Percentiles rank a stretch among this genome's conserved stretches.
phyloP scores from a whole-genome alignment of 345 rosid genomes.

The Syzygium grande region DNA sequence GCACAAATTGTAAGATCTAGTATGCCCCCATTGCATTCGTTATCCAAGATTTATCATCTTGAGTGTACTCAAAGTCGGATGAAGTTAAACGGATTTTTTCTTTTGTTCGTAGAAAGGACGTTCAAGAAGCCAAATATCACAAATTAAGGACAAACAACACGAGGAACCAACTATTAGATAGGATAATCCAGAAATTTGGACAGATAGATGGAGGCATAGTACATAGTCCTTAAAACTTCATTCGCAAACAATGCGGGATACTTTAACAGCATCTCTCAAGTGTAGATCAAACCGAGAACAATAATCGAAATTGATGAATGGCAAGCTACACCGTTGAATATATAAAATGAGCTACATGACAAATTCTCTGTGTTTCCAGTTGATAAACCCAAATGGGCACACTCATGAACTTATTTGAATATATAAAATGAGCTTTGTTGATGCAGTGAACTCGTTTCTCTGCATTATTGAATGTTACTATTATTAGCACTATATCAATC shows the following conservation, averaged over 20 bases:
- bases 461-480: not conserved
- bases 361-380: too few species aligned
- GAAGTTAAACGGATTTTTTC: not conserved
- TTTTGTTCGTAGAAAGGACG: not conserved
- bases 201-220: not conserved
- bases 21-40: not conserved
- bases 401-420: too few species aligned
- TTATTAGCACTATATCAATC: not conserved
- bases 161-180: not conserved
- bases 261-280: not conserved
- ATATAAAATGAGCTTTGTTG: too few species aligned
- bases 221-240: not conserved
- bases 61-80: not conserved
- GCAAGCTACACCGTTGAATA: not conserved
- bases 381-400: too few species aligned
- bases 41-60: not conserved
- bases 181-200: not conserved
- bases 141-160: not conserved
- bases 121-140: not conserved
- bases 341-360: not conserved
- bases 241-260: not conserved
- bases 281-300: not conserved
- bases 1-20: not conserved
- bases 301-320: not conserved
- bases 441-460: not conserved